These are phyloP conservation scores for Backusella westeae DNA, from an alignment of 192 early-diverging fungal species.

Conservation along the genomic window DNA sequence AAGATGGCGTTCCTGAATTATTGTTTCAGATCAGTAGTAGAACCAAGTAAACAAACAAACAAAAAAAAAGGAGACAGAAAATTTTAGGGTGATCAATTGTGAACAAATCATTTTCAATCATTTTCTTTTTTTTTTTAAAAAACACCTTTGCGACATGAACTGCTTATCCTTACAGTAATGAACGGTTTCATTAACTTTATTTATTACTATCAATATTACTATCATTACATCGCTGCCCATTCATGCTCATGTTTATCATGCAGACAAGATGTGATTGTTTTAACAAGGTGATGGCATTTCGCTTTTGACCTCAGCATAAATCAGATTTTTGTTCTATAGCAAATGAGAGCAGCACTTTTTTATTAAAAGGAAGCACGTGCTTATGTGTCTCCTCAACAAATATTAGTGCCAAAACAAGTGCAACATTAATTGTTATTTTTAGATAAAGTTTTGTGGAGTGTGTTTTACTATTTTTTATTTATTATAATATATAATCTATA, in stretches of 20 bases:
- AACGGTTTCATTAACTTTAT: background rate
- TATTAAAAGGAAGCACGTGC: conserved; percentile 3
- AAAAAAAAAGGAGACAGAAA: background rate
- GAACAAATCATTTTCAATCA: background rate
- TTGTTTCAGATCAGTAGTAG: background rate
- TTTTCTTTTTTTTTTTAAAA: background rate
- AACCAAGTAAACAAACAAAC: background rate
- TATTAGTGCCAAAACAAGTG: background rate
- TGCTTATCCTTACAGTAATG: background rate
- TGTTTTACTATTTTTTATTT: background rate
- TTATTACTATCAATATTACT: background rate
- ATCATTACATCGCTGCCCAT: background rate
- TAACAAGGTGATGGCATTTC: background rate
- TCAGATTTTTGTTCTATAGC: background rate
- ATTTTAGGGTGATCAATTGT: background rate
- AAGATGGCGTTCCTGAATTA: background rate
- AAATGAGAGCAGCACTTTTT: background rate
- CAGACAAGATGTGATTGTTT: background rate
- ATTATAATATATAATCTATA: background rate
- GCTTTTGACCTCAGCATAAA: background rate
- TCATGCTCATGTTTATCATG: background rate
- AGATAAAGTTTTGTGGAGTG: background rate
- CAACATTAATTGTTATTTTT: conserved; percentile 3
- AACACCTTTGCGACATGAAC: background rate
- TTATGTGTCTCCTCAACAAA: conserved; percentile 2